A percentile compares a stretch with the other conserved stretches of the same genome.
Conservation (phyloP, 2,329 filamentous ascomycete species). For the Xylariomycetidae sp. region DNA sequence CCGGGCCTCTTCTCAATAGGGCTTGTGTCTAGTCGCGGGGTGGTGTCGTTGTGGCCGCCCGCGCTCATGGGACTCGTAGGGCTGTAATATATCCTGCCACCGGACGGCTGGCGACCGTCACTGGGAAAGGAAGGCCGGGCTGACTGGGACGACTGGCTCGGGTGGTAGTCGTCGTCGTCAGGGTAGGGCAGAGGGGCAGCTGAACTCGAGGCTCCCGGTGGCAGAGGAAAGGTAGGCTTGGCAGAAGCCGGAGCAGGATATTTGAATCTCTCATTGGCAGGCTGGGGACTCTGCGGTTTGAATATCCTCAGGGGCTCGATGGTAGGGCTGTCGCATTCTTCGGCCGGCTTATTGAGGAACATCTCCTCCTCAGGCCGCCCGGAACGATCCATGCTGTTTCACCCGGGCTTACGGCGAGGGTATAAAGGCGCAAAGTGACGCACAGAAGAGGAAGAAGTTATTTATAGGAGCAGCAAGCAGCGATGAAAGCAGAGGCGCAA, state of each 20-base stretch:
- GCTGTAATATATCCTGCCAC: conserved; percentile 28
- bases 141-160: conserved; percentile 34
- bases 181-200: conserved; percentile 66
- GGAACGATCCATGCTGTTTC: conserved; percentile 47
- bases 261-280: conserved; percentile 38
- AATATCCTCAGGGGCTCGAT: conserved; percentile 80
- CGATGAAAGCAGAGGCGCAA: no score
- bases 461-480: conserved; percentile 19
- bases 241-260: conserved; percentile 43
- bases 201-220: conserved; percentile 65
- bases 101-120: conserved; percentile 30
- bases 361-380: conserved; percentile 75
- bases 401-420: conserved; percentile 6
- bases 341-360: conserved; percentile 61
- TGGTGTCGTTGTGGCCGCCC: conserved; percentile 41
- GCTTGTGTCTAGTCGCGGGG: conserved; percentile 49
- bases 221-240: conserved; percentile 57
- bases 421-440: conserved; percentile 17
- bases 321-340: conserved; percentile 64
- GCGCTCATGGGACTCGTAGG: conserved; percentile 28
- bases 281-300: conserved; percentile 65
- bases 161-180: conserved; percentile 55
- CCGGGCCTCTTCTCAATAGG: conserved; percentile 54
- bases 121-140: conserved; percentile 38
- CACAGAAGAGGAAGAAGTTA: conserved; percentile 13